Conservation (phyloP, 2,329 filamentous ascomycete species). For the Sclerotinia glacialis region DNA sequence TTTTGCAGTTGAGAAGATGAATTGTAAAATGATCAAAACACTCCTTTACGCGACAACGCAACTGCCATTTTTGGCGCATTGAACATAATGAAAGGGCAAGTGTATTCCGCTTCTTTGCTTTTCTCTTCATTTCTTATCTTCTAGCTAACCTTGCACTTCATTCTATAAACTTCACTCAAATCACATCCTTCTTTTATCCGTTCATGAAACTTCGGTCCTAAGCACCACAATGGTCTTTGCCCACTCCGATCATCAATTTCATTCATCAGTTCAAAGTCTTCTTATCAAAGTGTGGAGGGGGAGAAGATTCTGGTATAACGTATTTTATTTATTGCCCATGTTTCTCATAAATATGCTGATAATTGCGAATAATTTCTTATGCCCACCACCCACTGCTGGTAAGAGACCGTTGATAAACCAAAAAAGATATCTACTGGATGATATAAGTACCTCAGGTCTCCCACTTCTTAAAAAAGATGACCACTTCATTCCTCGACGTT, state of each 20-base stretch:
- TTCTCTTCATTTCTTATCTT: background rate
- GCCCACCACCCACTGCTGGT: background rate
- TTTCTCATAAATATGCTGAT: conserved; percentile 1
- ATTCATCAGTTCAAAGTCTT: background rate
- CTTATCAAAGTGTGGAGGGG: background rate
- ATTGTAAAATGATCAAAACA: background rate
- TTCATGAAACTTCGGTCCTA: background rate
- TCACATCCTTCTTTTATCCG: background rate
- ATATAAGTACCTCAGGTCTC: conserved; percentile 7
- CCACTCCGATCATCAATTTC: background rate
- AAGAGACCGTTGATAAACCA: conserved; percentile 10
- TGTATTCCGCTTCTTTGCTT: no score
- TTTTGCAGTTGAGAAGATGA: background rate
- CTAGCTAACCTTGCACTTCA: background rate
- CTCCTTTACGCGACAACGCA: background rate
- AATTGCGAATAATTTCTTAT: background rate
- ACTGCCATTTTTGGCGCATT: background rate
- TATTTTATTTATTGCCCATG: background rate
- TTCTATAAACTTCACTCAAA: background rate
- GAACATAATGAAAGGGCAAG: background rate
- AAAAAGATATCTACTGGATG: conserved; percentile 15
- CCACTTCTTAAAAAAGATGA: background rate
- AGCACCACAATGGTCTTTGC: background rate
- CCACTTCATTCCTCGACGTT: background rate
- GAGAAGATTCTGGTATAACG: background rate